Evolutionary conservation across 108 stramenopile species (phyloP), one percentile per base, ranked within the genome.

Genomic region (Cyclotella atomus): DNA sequence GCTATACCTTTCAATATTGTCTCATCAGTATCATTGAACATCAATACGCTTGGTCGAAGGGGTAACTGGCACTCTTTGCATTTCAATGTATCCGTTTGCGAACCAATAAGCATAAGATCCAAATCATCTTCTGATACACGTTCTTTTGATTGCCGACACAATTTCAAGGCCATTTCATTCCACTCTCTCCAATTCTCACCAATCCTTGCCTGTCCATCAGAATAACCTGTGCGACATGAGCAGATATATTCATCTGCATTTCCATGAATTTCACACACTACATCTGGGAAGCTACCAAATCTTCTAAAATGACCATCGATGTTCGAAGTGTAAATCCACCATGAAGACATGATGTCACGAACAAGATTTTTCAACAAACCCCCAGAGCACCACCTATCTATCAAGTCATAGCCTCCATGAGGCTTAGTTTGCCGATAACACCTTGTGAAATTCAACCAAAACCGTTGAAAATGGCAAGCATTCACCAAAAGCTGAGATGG

Each of bases 261-360:
- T 27, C 84, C 84, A 67, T 85, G 84, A 38, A 85, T 83, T 71
- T 85, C 84, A 71, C 77, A 78, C 15, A 76, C 16, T 17, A 38
- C 25, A 14, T 82, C 36, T 27, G 21, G 2, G 35, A 78, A 77
- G 56, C 73, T 79, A n/a, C 44, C 32, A 43, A 72, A 65, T 28
- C 66, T 60, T 12, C 77, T 27, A 36, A 87, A 87, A 47, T 85
- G 82, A 30, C 86, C 81, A 71, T 87, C 86, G 14, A 87, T 84
- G 56, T 87, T 87, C 3, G 81, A 82, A 6, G 84, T 73, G 50
- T 87, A 87, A 3, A 84, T 62, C 68, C 73, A 87, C 73, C 77
- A 87, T 27, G 84, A 71, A 61, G 33, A 28, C 41, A 46, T 9
- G 33, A 12, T 61, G 28, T n/a, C 5, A 10, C 53, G 53, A 59